Evolutionary conservation across 176 grass and related monocot species (phyloP).

Genomic region (Carex kokanica): DNA sequence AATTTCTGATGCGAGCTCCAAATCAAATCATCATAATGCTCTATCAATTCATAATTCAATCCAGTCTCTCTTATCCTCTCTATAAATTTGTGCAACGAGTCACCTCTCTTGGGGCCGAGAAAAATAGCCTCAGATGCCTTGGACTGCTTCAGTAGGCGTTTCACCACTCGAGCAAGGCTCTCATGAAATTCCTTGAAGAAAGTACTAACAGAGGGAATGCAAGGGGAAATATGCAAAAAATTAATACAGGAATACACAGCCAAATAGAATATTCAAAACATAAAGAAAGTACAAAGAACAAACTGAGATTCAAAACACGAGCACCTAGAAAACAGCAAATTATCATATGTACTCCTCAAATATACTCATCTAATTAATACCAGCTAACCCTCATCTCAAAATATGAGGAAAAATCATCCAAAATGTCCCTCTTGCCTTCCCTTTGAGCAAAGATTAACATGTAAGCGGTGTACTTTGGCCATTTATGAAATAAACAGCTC

Average conservation of each 20-base stretch:
- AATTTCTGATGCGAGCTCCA: conserved; percentile 65
- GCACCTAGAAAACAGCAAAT: background rate
- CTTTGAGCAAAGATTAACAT: background rate
- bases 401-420: background rate
- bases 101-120: conserved; percentile 80
- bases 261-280: background rate
- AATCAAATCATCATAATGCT: conserved; percentile 69
- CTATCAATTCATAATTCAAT: conserved; percentile 59
- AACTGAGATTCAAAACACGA: background rate
- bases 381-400: background rate
- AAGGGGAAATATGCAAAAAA: conserved; percentile 20
- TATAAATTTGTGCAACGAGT: conserved; percentile 76
- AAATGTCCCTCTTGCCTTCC: background rate
- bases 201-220: conserved; percentile 37
- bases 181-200: conserved; percentile 87
- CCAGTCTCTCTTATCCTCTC: conserved; percentile 47
- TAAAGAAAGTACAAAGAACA: background rate
- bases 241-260: background rate
- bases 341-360: background rate
- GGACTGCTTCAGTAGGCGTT: conserved; percentile 53
- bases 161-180: conserved; percentile 48
- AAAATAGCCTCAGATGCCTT: conserved; percentile 67
- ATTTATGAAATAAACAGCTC: background rate
- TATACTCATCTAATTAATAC: background rate
- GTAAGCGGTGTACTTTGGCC: background rate